Evolutionary conservation across 1,139 yeast genomes (phyloP).

Genomic region (Geotrichum cucujoidarum): DNA sequence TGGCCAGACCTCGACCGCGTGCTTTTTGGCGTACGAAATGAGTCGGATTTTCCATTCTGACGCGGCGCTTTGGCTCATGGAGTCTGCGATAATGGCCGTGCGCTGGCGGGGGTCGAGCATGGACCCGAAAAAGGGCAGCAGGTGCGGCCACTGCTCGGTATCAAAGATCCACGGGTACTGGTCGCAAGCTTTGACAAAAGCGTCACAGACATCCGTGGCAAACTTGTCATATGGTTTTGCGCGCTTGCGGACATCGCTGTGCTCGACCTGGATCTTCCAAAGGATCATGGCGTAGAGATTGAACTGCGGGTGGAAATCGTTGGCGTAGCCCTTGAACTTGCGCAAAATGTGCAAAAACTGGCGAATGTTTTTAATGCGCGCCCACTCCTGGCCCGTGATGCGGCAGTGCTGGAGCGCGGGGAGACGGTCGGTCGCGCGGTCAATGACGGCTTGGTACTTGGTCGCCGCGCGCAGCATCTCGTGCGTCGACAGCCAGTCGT

Average conservation of each 20-base stretch:
- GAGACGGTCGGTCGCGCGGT: neutral
- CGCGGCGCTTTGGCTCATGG: neutral
- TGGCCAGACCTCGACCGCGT: too few species aligned
- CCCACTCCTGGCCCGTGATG: constrained; percentile 5
- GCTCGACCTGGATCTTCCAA: constrained; percentile 2
- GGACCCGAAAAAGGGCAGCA: constrained; percentile 5
- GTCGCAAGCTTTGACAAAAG: neutral
- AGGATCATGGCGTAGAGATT: constrained; percentile 6
- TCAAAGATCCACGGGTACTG: constrained; percentile 6
- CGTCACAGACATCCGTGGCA: neutral
- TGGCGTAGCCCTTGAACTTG: neutral
- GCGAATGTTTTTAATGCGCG: neutral
- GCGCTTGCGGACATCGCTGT: neutral
- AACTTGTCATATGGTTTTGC: neutral
- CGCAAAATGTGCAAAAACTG: constrained; percentile 2
- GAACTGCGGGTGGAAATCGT: constrained; percentile 2
- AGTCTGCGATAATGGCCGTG: constrained; percentile 1
- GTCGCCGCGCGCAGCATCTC: constrained; percentile 4
- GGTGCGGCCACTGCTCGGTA: constrained; percentile 6
- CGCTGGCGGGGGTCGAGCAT: constrained; percentile 11
- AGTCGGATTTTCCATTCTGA: neutral
- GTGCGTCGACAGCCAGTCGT: constrained; percentile 7
- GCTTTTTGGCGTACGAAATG: neutral
- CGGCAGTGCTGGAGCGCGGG: constrained; percentile 5
- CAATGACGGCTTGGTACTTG: neutral